Conservation (phyloP, 2,329 filamentous ascomycete species). For the Fusarium oligoseptatum region DNA sequence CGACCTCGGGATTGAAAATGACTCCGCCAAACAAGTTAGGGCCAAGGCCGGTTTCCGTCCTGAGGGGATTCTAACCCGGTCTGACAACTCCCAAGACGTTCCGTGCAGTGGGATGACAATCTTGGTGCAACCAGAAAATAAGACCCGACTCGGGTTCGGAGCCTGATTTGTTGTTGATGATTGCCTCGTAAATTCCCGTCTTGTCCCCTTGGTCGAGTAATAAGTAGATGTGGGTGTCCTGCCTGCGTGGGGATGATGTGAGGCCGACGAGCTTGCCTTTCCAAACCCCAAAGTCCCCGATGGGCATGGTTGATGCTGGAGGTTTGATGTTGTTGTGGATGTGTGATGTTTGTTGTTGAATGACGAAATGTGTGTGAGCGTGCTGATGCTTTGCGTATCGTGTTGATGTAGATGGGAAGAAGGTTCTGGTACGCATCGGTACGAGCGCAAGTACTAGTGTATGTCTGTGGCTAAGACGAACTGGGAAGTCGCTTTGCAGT, state of each 20-base stretch:
- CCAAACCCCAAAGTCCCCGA: not conserved
- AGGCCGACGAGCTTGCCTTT: conserved; percentile 6
- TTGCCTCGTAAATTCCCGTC: not conserved
- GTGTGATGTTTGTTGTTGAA: not conserved
- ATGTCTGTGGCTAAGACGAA: not conserved
- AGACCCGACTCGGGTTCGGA: not conserved
- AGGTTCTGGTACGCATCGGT: not conserved
- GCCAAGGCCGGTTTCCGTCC: not conserved
- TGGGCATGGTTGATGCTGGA: not conserved
- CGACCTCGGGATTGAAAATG: not conserved
- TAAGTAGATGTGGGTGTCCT: not conserved
- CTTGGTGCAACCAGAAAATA: conserved; percentile 4
- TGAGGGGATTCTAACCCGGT: not conserved
- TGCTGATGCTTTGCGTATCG: not conserved
- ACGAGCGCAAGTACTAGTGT: not conserved
- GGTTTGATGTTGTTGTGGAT: not conserved
- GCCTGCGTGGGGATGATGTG: not conserved
- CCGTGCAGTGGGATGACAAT: not conserved
- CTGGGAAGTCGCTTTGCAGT: not conserved
- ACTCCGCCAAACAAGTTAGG: not conserved
- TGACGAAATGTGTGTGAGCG: not conserved
- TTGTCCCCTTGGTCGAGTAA: not conserved
- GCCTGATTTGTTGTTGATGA: conserved; percentile 1
- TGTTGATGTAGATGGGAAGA: not conserved
- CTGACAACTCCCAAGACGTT: not conserved